Evolutionary conservation across 179 eudicot genomes (phyloP).

Genomic region (Silene noctiflora): DNA sequence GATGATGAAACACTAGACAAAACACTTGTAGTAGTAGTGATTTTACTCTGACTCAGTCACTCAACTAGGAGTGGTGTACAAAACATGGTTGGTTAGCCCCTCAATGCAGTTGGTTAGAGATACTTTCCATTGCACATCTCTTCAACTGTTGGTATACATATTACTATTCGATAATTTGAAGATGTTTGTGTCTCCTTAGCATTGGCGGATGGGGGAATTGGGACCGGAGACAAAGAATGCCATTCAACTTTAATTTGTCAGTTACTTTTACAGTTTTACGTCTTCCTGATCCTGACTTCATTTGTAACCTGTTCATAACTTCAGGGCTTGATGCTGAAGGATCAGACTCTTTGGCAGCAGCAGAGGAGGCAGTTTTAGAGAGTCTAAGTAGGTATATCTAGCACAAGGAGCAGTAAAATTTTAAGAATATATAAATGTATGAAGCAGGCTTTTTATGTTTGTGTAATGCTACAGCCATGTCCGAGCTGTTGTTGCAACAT

Average conservation of each 20-base stretch:
- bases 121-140: slow-evolving; percentile 1
- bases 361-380: slow-evolving; percentile 73
- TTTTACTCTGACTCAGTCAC: too few relatives aligned
- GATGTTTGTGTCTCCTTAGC: neutral
- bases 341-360: slow-evolving; percentile 62
- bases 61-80: neutral
- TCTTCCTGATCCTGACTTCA: slow-evolving; percentile 18
- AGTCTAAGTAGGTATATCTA: slow-evolving; percentile 72
- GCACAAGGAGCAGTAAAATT: slow-evolving; percentile 1
- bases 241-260: neutral
- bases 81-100: neutral
- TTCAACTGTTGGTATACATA: neutral
- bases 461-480: slow-evolving; percentile 54
- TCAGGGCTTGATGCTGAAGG: slow-evolving; percentile 72
- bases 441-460: slow-evolving; percentile 11
- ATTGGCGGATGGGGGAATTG: neutral
- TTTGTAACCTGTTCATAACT: slow-evolving; percentile 26
- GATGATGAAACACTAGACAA: too few relatives aligned
- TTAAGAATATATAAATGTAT: slow-evolving; percentile 15
- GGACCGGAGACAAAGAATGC: neutral
- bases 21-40: too few relatives aligned
- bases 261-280: neutral
- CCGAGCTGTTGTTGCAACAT: slow-evolving; percentile 77
- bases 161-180: neutral
- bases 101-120: neutral